Evolutionary conservation across 257 asterid genomes (phyloP), one percentile per base, ranked within the genome.

Genomic region (Fraxinus pennsylvanica): DNA sequence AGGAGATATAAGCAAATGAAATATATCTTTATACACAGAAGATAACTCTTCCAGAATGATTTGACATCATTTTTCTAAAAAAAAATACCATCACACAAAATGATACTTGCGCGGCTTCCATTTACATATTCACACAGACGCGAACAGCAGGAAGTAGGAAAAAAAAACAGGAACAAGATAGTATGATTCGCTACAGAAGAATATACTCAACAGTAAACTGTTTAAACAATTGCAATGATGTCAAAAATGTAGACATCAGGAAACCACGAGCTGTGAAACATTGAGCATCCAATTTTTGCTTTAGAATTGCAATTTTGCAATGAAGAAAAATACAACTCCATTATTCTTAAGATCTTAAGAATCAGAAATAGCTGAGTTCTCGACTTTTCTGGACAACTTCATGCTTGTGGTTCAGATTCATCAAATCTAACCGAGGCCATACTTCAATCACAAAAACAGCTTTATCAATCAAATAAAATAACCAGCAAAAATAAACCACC

Each of bases 401-500:
- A 35, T 25, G 6, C 19, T 6, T 36, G 59, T 27, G 36, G 19
- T 63, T 63, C 35, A 63, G 35, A 63, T 63, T 25, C 3, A 63
- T 63, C 17, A 63, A 43, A 43, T 43, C 52, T 43, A 43, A 43
- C 17, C 1, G 27, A n/a, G 29, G 25, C 27, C 66, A 19, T 7
- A 57, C 66, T 57, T n/a, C 66, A 57, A 63, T 9, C 69, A 63
- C 35, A 63, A 5, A 10, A 63, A 63, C 5, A 36, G 32, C 52
- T n/a, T 8, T 45, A 29, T 30, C 59, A 39, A 69, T 52, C 41
- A 72, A 70, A 74, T 22, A 43, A 43, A 54, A 10, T 15, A 70
- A 74, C 70, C 12, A 68, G 66, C 66, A 29, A 66, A 79, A 67
- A 25, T 8, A 72, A 75, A 71, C 67, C 80, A 94, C 98, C 96